These are phyloP conservation scores for Boletus subcaerulescens DNA, from an alignment of 768 basidiomycete genomes.

Conservation along the genomic window DNA sequence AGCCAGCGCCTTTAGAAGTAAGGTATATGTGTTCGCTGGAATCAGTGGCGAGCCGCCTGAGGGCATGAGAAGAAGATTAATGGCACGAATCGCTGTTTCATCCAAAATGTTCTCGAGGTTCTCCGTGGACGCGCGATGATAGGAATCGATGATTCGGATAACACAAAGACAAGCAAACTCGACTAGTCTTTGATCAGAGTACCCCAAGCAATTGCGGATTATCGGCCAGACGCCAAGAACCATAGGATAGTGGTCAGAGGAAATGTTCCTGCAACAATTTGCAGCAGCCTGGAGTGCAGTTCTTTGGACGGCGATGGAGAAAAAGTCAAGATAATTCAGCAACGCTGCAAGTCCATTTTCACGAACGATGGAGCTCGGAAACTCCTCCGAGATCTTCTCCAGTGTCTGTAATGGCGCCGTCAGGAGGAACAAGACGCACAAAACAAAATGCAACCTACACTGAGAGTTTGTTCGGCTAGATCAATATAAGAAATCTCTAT, in stretches of 20 bases:
- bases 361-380: constrained; percentile 91
- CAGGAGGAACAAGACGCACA: constrained; percentile 5
- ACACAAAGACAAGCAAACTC: constrained; percentile 95
- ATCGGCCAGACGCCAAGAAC: constrained; percentile 89
- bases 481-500: constrained; percentile 98
- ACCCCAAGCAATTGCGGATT: constrained; percentile 86
- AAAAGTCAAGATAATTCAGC: constrained; percentile 96
- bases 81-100: constrained; percentile 70
- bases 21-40: constrained; percentile 83
- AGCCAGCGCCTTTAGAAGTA: constrained; percentile 81
- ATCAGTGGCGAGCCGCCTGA: constrained; percentile 85
- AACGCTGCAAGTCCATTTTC: constrained; percentile 93
- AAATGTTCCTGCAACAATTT: constrained; percentile 93
- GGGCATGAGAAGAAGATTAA: constrained; percentile 82
- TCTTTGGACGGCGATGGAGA: constrained; percentile 95
- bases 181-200: constrained; percentile 95
- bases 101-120: constrained; percentile 87
- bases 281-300: constrained; percentile 96
- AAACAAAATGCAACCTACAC: constrained; percentile 55
- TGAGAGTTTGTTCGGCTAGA: constrained; percentile 95
- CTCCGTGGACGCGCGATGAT: constrained; percentile 79
- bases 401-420: constrained; percentile 61
- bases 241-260: constrained; percentile 85
- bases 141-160: constrained; percentile 91
- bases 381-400: constrained; percentile 98